A percentile compares a stretch with the other conserved stretches of the same genome.
These are phyloP conservation scores for Jackrogersella minutella DNA, from an alignment of 495 filamentous ascomycete genomes.

Conservation along the genomic window DNA sequence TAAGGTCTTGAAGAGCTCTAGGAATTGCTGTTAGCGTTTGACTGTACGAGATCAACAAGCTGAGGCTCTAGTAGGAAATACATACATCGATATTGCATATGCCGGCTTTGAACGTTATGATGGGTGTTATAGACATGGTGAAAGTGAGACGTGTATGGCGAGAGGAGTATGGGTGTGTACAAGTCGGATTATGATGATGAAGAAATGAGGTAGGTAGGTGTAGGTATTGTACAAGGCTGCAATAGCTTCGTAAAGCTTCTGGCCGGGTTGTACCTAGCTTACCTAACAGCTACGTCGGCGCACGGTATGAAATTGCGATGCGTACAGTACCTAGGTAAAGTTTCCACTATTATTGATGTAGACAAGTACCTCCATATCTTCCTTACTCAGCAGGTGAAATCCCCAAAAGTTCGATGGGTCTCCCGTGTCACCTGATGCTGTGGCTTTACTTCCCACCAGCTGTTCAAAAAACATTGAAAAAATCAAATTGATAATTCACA, in stretches of 20 bases:
- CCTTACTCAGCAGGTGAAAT: not conserved
- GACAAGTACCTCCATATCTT: not conserved
- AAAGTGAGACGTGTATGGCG: not conserved
- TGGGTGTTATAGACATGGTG: constrained; percentile 79
- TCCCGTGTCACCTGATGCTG: too few species aligned
- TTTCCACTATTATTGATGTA: too few species aligned
- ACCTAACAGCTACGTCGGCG: constrained; percentile 33
- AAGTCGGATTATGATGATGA: not conserved
- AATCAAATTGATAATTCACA: not conserved
- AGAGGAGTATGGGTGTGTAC: not conserved
- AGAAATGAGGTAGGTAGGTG: not conserved
- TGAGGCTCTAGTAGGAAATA: constrained; percentile 31
- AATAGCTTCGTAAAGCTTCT: constrained; percentile 44
- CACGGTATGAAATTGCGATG: not conserved
- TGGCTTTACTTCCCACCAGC: too few species aligned
- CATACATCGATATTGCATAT: constrained; percentile 86
- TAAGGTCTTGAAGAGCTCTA: constrained; percentile 67
- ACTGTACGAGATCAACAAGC: not conserved
- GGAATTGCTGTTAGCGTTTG: constrained; percentile 43
- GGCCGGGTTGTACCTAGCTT: not conserved
- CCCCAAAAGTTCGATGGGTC: too few species aligned
- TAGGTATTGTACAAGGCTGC: constrained; percentile 37
- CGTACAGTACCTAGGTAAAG: not conserved
- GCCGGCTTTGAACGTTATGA: constrained; percentile 98
- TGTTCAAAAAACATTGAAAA: too few species aligned